Conservation (phyloP, 257 asterid species). For the Penstemon newberryi region DNA sequence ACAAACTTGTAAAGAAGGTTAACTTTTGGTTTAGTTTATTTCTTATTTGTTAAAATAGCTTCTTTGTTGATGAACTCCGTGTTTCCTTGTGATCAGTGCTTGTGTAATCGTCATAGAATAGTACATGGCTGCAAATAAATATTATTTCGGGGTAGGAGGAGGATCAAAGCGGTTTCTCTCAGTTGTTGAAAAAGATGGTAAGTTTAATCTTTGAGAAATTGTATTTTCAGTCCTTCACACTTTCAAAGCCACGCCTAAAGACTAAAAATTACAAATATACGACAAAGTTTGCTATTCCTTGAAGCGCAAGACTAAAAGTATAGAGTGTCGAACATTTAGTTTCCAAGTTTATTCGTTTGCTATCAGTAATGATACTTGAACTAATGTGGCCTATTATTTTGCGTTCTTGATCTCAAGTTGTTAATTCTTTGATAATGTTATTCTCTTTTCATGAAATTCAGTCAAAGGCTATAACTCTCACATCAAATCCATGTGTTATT, state of each 20-base stretch:
- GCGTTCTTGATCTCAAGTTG: too few species aligned
- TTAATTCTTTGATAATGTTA: too few species aligned
- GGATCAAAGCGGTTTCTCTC: constrained; percentile 86
- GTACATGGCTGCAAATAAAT: constrained; percentile 87
- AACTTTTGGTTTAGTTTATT: constrained; percentile 8
- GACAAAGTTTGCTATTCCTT: too few species aligned
- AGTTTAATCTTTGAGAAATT: constrained; percentile 19
- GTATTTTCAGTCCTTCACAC: too few species aligned
- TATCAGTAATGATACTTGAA: too few species aligned
- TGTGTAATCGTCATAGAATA: constrained; percentile 55
- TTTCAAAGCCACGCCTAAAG: constrained; percentile 29
- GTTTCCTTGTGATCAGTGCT: constrained; percentile 48
- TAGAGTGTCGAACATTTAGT: too few species aligned
- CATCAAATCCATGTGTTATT: too few species aligned
- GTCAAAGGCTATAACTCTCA: too few species aligned
- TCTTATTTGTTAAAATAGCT: not conserved
- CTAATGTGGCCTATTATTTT: too few species aligned
- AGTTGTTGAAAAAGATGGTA: constrained; percentile 77
- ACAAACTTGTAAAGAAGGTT: constrained; percentile 76
- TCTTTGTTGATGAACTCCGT: constrained; percentile 21
- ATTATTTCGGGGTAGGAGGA: constrained; percentile 98
- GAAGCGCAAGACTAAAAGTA: too few species aligned
- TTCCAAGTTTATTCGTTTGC: too few species aligned
- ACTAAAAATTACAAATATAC: constrained; percentile 40
- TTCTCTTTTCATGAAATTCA: too few species aligned